Evolutionary conservation across 495 filamentous ascomycete genomes (phyloP), one percentile per base, ranked within the genome.

Genomic region (Saxophila tyrrhenica): DNA sequence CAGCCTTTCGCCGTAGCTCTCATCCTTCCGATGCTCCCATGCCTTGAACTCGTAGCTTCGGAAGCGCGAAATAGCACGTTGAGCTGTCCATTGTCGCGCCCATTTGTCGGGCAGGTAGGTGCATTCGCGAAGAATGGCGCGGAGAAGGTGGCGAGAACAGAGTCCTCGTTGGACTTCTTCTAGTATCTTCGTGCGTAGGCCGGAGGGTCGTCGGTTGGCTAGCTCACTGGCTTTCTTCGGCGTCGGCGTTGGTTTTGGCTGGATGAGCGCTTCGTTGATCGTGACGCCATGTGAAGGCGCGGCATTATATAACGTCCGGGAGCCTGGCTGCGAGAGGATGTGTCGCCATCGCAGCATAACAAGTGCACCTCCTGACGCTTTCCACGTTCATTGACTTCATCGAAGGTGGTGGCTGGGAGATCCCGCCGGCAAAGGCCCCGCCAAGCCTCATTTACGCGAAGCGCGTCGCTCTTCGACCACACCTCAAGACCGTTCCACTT

Each of bases 111-210:
- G 89, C 22, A 98, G 81, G 65, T 95, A 94, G 54, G 84, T 81
- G 22, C 81, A 78, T 73, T 95, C 84, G 57, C 91, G 87, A 45
- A 96, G 81, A 7, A 94, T 75, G 35, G 83, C 79, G 29, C 92
- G 82, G 59, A 85, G 80, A 25, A 92, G 69, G 64, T 85, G 80
- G 25, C 62, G 39, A 39, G 58, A 49, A 48, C 52, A 49, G 41
- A 44, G 41, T 24, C 1, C 39, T 3, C 19, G 54, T 3, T 52
- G 13, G 29, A 35, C 7, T 13, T 35, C 25, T 20, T 44, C 42
- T 19, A 50, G 13, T 24, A 48, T 19, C 2, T 47, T 20, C 32
- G 39, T n/a, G n/a, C n/a, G n/a, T n/a, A n/a, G n/a, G n/a, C n/a
- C n/a, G n/a, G n/a, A n/a, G n/a, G n/a, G n/a, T n/a, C n/a, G n/a